These are phyloP conservation scores for Chrysosporium keratinophilum DNA, from an alignment of 2,329 filamentous ascomycete species.

Conservation along the genomic window DNA sequence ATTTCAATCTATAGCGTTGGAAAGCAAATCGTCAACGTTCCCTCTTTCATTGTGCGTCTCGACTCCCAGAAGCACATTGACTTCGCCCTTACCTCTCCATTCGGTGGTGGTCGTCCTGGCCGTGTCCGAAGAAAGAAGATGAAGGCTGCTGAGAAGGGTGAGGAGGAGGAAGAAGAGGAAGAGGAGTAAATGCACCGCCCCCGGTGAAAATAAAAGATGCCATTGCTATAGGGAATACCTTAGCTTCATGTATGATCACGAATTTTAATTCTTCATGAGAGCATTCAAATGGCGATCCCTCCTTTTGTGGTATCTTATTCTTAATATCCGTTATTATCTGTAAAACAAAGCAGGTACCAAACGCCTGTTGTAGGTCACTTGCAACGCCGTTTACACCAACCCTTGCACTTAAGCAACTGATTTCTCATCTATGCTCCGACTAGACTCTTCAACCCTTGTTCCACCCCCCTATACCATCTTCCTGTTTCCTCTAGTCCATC, in stretches of 20 bases:
- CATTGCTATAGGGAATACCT: conserved; percentile 1
- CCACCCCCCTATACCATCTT: conserved; percentile 36
- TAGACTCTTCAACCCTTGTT: conserved; percentile 33
- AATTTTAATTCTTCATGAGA: conserved; percentile 6
- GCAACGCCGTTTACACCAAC: background rate
- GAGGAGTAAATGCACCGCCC: conserved; percentile 52
- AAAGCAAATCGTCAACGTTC: conserved; percentile 99
- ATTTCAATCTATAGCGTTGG: conserved; percentile 55
- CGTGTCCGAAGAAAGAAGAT: conserved; percentile 99
- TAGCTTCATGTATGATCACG: conserved; percentile 8
- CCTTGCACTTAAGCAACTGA: background rate
- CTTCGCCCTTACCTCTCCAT: conserved; percentile 94
- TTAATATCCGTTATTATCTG: background rate
- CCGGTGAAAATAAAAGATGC: conserved; percentile 7
- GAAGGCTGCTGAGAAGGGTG: conserved; percentile 73
- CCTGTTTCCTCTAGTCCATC: conserved; percentile 39
- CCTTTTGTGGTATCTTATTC: background rate
- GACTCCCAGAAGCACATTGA: conserved; percentile 99
- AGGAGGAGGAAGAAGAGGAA: conserved; percentile 56
- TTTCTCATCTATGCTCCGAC: conserved; percentile 1
- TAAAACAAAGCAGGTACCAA: no score
- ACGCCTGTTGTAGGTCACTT: no score
- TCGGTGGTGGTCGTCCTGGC: conserved; percentile 91
- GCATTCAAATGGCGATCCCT: conserved; percentile 7
- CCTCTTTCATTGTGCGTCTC: conserved; percentile 98